Evolutionary conservation across 352 stramenopile genomes (phyloP), one percentile per base, ranked within the genome.

Genomic region (Phytophthora hibernalis): DNA sequence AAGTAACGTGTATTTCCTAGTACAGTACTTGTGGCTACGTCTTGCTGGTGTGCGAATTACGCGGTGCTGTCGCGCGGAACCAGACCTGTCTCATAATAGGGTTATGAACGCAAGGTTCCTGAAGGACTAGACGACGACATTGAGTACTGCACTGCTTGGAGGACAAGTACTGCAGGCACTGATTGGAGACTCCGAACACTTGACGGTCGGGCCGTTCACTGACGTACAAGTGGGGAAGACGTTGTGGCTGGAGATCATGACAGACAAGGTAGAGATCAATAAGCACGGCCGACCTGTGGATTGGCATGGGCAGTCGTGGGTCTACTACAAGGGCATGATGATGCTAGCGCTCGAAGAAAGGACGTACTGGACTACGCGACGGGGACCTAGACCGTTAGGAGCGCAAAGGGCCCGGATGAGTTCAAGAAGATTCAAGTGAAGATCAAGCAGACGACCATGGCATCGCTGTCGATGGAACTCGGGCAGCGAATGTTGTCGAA

Each of bases 301-400:
- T n/a, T 61, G 50, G 42, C 51, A 51, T 8, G 42, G 31, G 8
- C 60, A 56, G 33, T 56, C 6, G 20, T 68, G 60, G 60, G 9
- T 21, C 21, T 61, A 52, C 60, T 61, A 45, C 42, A 55, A 68
- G 30, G 44, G 35, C 0, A 61, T 61, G 50, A 61, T 68, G 60
- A 7, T 37, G 43, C 8, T 61, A n/a, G 6, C 30, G 18, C 42
- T 66, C 4, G 59, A 12, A 18, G 40, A 53, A 54, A 66, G 22
- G 49, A 30, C 1, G 10, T 60, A 0, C 20, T 54, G 0, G 49
- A 61, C 1, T 55, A 55, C 30, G 50, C 50, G n/a, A 51, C n/a
- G 1, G 43, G 59, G 5, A 26, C 22, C 0, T 22, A 51, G 21
- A 56, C 49, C 2, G 15, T 60, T 3, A 10, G 48, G 15, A 15